Evolutionary conservation across 1,284 basidiomycete species (phyloP), one percentile per base, ranked within the genome.

Genomic region (Ustilago loliicola): DNA sequence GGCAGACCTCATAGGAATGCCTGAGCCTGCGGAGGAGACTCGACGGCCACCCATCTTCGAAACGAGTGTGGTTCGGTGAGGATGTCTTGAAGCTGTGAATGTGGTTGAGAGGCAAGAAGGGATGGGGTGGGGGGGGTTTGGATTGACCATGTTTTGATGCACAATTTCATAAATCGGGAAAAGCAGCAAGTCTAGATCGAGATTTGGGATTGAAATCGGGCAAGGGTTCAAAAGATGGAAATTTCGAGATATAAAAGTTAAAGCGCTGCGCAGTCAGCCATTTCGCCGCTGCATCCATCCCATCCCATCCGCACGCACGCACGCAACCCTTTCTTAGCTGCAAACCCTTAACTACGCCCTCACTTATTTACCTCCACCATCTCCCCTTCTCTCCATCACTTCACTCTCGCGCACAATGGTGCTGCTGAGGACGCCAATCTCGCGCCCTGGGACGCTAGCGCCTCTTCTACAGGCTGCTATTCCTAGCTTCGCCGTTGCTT

Each of bases 1-100:
- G 23, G 67, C 70, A 21, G 71, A 67, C 4, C 76, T 71, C 66
- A 70, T 72, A 19, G 76, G 76, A 38, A 78, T 73, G 48, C 71
- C 71, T 17, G 64, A 53, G 61, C 71, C 75, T 6, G 63, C 55
- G 2, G 56, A 64, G 23, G 67, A 71, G 9, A 51, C 53, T 38
- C 71, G 70, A 19, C 67, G 72, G 42, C 56, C 53, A 32, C 67
- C 67, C 71, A 78, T 78, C 2, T 32, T 57, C 47, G 25, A 8
- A 19, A 5, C 29, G n/a, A 42, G 29, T 21, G 30, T 2, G 19
- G n/a, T n/a, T n/a, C n/a, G 52, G 10, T 55, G 34, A 23, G 3
- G 34, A 55, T 38, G 53, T 8, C 2, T 10, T 32, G 38, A 17
- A 6, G 36, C 2, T 45, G 42, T 40, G 11, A 15, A 17, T 40